These are phyloP conservation scores for Austroboletus novae-zelandiae DNA, from an alignment of 1,284 basidiomycete species.

Conservation along the genomic window DNA sequence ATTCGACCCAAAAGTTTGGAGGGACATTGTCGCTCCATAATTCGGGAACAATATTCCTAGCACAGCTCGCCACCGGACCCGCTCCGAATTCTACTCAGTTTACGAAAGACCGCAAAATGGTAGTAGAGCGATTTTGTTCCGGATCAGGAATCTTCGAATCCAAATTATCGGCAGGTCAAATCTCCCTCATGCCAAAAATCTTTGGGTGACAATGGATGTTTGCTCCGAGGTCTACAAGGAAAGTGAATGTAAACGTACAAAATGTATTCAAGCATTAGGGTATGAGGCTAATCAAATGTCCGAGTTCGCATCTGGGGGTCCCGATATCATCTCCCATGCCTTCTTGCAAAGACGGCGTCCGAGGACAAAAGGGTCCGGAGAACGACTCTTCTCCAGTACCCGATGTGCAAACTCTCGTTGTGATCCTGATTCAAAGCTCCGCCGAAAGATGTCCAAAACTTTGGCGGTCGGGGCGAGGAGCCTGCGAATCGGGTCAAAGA, in stretches of 20 bases:
- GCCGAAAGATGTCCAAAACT: constrained; percentile 45
- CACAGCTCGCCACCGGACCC: too few species aligned
- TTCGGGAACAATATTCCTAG: too few species aligned
- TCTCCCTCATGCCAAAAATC: constrained; percentile 40
- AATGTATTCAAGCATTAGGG: constrained; percentile 15
- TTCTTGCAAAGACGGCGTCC: constrained; percentile 46
- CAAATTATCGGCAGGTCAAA: constrained; percentile 48
- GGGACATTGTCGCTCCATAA: too few species aligned
- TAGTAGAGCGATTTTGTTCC: too few species aligned
- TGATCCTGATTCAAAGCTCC: constrained; percentile 50
- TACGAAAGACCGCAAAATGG: too few species aligned
- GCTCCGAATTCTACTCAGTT: too few species aligned
- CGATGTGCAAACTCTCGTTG: constrained; percentile 49
- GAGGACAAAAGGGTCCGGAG: constrained; percentile 52
- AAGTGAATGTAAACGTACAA: too few species aligned
- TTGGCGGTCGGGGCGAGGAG: constrained; percentile 49
- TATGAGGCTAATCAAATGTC: constrained; percentile 23
- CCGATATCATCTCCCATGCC: constrained; percentile 47
- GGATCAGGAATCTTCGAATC: constrained; percentile 26
- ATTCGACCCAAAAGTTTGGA: too few species aligned
- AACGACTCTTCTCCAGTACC: constrained; percentile 53
- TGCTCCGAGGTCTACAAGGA: background rate
- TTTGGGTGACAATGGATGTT: constrained; percentile 1
- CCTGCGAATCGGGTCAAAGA: constrained; percentile 46
- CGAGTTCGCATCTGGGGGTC: constrained; percentile 27